Base-by-base conservation (phyloP, 2,329 filamentous ascomycete genomes). In the Huntiella decipiens region DNA sequence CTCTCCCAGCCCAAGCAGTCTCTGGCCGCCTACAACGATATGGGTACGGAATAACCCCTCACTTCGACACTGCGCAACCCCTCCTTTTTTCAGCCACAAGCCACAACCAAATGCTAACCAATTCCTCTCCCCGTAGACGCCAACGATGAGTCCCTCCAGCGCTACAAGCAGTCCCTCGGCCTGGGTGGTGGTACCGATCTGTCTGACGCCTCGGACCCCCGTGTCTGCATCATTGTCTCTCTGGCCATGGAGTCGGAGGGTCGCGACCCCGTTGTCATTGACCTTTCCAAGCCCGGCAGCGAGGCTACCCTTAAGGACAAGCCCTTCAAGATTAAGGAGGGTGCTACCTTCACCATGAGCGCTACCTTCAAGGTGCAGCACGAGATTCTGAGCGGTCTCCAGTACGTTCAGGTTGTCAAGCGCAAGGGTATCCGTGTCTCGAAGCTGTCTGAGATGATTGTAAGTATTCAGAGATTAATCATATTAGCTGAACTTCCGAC, bases 361-460 rank as follows among this genome's bases (percentile, higher is more conserved):
- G 87, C 82, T 49, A 75, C 76, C 51, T 98, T 96, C 73, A 82
- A 87, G 66, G 91, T 98, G 39, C 86, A 98, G 70, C 86, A 95
- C 62, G 82, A 96, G 64, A 88, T 98, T 54, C 74, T 96, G 46
- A 91, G 83, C 56, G 91, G 91, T 39, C 66, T 98, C 59, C 92
- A 95, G 67, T 98, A 96, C 63, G 74, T 98, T 48, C 91, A 98
- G 66, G 74, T 86, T 36, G 82, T 95, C 52, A 93, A 91, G 73
- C 73, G 87, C 56, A 86, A 86, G 70, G 82, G 83, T 46, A 72
- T 96, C 60, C 76, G 75, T 50, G 76, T 88, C 51, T 83, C 81
- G 68, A 98, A 95, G 74, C 82, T 91, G 58, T 82, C 92, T 56
- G 88, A 96, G 68, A 98, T 98, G 91, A 82, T 98, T 73, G 86